Base-by-base conservation (phyloP, 1,139 yeast species). In the Geotrichum candidum region DNA sequence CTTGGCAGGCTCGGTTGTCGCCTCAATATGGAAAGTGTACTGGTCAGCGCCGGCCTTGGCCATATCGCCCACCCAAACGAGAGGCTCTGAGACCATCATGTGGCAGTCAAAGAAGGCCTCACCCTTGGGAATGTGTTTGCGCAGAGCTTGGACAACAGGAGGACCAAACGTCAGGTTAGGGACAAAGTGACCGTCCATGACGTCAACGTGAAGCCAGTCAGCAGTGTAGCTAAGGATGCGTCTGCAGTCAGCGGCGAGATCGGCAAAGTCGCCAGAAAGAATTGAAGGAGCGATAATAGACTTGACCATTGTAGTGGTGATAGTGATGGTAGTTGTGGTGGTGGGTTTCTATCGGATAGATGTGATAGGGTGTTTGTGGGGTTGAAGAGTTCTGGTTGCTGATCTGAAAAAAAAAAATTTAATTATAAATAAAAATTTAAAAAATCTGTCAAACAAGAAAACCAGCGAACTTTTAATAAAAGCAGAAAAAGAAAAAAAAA, bases 121-220 rank as follows among this genome's bases (percentile, higher is more conserved):
- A 52, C 79, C 82, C 69, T 84, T 78, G 58, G 98, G 97, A 60
- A 92, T 81, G 62, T 85, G 84, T 67, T 84, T 81, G 71, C 99
- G 84, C 70, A 94, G 82, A 53, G 92, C 86, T 64, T 84, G 78
- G 63, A 94, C 91, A 61, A 94, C 85, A 62, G 97, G 96, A 54
- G 96, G 90, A 18, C 99, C 99, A 72, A 94, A 80, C 5, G 97
- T 86, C 69, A 94, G 87, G 78, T 95, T 94, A 68, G 99, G 99
- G 57, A 95, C 99, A 75, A 94, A 94, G 76, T 94, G 94, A 61
- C 99, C 98, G 74, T 94, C 99, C 99, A 94, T 94, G 59, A 94
- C 95, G 75, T 94, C 99, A 62, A 94, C 85, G 76, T 94, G 99
- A 66, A 95, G 84, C 99, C 99, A 94, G 70, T 94, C 96, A 48